Percentiles rank a stretch among this genome's conserved stretches.
Evolutionary conservation across 2,329 filamentous ascomycete genomes (phyloP).

Genomic region (Didymella sp.): DNA sequence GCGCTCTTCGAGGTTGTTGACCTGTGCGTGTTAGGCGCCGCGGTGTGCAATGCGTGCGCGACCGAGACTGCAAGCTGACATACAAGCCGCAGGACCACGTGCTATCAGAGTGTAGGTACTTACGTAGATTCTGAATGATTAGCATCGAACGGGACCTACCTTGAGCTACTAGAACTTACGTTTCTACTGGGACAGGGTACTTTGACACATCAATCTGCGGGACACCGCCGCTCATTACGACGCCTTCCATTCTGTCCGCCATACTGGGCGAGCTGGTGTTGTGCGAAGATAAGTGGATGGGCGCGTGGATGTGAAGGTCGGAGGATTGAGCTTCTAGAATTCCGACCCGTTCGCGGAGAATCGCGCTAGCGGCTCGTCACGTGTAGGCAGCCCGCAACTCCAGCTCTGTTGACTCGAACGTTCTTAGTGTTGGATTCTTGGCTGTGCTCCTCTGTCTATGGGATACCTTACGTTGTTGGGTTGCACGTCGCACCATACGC

Average conservation of each 20-base stretch:
- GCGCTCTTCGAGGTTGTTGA: conserved; percentile 89
- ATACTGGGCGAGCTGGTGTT: conserved; percentile 23
- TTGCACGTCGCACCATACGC: no score
- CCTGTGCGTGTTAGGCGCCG: conserved; percentile 45
- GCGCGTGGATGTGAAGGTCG: neutral
- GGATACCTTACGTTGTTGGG: no score
- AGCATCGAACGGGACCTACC: conserved; percentile 6
- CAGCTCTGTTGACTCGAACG: neutral
- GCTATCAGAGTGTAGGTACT: conserved; percentile 19
- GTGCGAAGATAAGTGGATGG: no score
- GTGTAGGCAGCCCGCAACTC: neutral
- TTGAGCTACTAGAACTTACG: conserved; percentile 35
- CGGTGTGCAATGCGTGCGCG: conserved; percentile 31
- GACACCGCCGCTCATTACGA: conserved; percentile 29
- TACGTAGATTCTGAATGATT: conserved; percentile 44
- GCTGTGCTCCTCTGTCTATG: neutral
- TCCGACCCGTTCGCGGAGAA: neutral
- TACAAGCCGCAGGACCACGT: neutral
- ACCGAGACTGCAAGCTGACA: neutral
- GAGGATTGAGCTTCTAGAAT: conserved; percentile 3
- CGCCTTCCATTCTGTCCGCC: conserved; percentile 49
- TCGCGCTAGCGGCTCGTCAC: conserved; percentile 6
- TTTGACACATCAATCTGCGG: conserved; percentile 38
- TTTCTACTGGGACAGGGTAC: conserved; percentile 47
- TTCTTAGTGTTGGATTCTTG: neutral